These are phyloP conservation scores for Parastagonospora nodorum DNA, from an alignment of 2,329 filamentous ascomycete species.

Conservation along the genomic window DNA sequence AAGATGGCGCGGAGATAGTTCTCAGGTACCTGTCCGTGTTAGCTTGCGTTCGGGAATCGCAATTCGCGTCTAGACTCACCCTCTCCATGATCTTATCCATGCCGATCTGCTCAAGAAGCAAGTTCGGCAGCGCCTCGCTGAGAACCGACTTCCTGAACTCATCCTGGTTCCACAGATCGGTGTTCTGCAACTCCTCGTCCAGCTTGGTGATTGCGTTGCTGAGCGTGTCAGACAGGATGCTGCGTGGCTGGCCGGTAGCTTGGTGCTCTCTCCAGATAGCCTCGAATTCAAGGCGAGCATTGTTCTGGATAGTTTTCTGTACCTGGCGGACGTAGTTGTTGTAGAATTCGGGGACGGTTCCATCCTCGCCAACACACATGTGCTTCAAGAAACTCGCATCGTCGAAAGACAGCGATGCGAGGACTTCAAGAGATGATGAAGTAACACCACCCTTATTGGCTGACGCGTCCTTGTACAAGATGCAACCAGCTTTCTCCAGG, in stretches of 20 bases:
- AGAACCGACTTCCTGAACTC: conserved; percentile 78
- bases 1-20: conserved; percentile 94
- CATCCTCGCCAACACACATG: conserved; percentile 86
- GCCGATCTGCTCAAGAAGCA: conserved; percentile 87
- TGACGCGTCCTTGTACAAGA: conserved; percentile 96
- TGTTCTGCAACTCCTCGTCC: conserved; percentile 93
- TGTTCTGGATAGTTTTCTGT: conserved; percentile 87
- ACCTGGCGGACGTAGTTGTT: conserved; percentile 89
- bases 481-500: conserved; percentile 90
- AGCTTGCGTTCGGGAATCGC: conserved; percentile 10
- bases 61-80: conserved; percentile 53
- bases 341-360: conserved; percentile 87
- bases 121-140: conserved; percentile 80
- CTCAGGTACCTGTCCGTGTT: conserved; percentile 70
- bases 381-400: conserved; percentile 85
- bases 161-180: conserved; percentile 86
- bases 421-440: conserved; percentile 92
- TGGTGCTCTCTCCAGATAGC: conserved; percentile 97
- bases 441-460: conserved; percentile 99
- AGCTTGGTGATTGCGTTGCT: conserved; percentile 93
- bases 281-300: conserved; percentile 93
- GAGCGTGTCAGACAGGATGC: conserved; percentile 88
- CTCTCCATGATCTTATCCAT: conserved; percentile 84
- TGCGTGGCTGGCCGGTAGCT: conserved; percentile 76
- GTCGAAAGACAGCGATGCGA: conserved; percentile 93